Evolutionary conservation across 73 alveolate genomes (phyloP), one percentile per base, ranked within the genome.

Genomic region (Stentor roeselii): DNA sequence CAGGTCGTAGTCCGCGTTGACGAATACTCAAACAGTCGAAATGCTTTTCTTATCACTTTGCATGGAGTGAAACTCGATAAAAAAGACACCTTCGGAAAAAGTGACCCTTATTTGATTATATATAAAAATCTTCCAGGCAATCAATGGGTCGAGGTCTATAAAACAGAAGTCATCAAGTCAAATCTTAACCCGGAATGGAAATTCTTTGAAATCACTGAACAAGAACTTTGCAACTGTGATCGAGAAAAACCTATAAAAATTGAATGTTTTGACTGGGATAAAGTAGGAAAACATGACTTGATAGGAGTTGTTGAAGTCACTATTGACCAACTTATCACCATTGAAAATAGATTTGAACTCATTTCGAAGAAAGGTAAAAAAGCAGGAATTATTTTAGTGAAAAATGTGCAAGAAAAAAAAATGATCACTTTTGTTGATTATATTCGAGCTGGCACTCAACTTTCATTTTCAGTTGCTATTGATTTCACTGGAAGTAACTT

Each of bases 401-500:
- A 14, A 21, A n/a, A 67, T 21, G 37, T n/a, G 42, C 41, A n/a
- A 0, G 37, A 30, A 67, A 67, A 67, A 32, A 67, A 67, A 2
- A 21, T 34, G 14, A 14, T 21, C 14, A 37, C 88, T 36, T 93
- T 93, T 82, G 60, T 93, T 36, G 98, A 93, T 67, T 93, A 93
- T 89, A 74, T 93, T 36, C 82, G 94, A 39, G 95, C 95, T 11
- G 98, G 98, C 39, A 86, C 93, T 85, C 93, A 93, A 86, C 87
- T 93, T 38, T 90, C 92, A 84, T 83, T 93, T 67, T 82, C 90
- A 36, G 89, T 92, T 11, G 98, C 93, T 11, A 76, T 93, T 6
- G 98, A 93, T 84, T 93, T 91, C 59, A 93, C 98, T 42, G 97
- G 93, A 0, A 90, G 95, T 39, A 91, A 93, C 86, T 88, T 90